Percentiles rank a stretch among this genome's conserved stretches.
Conservation (phyloP, 2,329 filamentous ascomycete genomes). For the Colletotrichum tamarilloi region DNA sequence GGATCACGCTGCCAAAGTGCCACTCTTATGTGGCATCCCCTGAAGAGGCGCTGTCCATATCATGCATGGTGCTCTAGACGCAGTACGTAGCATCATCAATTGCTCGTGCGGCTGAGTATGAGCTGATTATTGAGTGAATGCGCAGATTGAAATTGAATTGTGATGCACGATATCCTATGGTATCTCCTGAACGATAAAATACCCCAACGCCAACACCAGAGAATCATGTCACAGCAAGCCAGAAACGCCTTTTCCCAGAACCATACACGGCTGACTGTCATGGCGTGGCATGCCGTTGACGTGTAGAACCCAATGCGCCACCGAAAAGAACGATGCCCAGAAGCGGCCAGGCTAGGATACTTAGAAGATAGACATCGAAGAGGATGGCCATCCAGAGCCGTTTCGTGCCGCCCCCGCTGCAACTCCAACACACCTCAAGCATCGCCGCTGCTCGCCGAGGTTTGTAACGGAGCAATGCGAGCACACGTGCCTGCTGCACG, state of each 20-base stretch:
- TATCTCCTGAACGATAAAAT: conserved; percentile 5
- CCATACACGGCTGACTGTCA: conserved; percentile 35
- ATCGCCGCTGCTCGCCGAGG: conserved; percentile 64
- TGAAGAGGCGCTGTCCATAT: too few species aligned
- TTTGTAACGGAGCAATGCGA: conserved; percentile 70
- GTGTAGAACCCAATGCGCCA: background rate
- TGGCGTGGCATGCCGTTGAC: background rate
- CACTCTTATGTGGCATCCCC: too few species aligned
- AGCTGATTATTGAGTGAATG: background rate
- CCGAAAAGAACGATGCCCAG: background rate
- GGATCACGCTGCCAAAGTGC: too few species aligned
- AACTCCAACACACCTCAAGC: conserved; percentile 62
- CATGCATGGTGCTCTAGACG: too few species aligned
- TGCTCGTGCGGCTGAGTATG: too few species aligned
- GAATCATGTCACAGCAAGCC: background rate
- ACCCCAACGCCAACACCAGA: background rate
- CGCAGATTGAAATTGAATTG: background rate
- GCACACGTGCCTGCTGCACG: conserved; percentile 67
- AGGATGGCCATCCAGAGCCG: conserved; percentile 36
- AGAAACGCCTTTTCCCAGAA: background rate
- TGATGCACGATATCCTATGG: background rate
- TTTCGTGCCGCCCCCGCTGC: conserved; percentile 38
- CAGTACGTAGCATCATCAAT: too few species aligned
- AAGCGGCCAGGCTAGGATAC: background rate
- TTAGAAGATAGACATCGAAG: conserved; percentile 2